phyloP scores from a whole-genome alignment of 148 eudicot genomes.

The Polygonum maritimum region DNA sequence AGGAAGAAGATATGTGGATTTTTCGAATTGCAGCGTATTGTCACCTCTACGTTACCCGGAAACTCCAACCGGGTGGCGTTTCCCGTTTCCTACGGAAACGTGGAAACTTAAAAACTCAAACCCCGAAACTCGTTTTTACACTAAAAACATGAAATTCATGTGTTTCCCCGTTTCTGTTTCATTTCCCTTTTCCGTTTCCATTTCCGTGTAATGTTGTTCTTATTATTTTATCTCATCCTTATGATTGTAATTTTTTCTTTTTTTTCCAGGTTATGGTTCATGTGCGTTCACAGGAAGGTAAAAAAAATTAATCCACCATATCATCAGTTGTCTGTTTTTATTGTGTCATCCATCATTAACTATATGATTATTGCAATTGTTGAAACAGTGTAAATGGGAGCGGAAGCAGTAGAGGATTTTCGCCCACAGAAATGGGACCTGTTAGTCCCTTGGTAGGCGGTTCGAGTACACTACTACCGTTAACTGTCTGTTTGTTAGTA shows the following conservation, averaged over 20 bases:
- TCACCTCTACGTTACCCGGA: too few species aligned
- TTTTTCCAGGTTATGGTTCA: slow-evolving; percentile 68
- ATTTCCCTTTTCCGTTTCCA: too few species aligned
- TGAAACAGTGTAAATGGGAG: slow-evolving; percentile 45
- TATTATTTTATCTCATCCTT: slow-evolving; percentile 14
- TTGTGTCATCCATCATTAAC: background rate
- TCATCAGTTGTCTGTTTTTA: background rate
- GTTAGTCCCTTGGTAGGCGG: slow-evolving; percentile 30
- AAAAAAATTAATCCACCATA: slow-evolving; percentile 18
- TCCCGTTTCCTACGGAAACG: too few species aligned
- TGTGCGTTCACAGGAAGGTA: slow-evolving; percentile 81
- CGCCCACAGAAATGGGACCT: slow-evolving; percentile 59
- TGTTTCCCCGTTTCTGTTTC: too few species aligned
- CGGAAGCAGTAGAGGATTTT: slow-evolving; percentile 16
- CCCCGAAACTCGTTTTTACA: too few species aligned
- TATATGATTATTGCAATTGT: background rate
- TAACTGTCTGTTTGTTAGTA: slow-evolving; percentile 19
- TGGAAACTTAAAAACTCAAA: too few species aligned
- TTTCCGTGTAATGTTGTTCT: background rate
- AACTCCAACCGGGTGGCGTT: too few species aligned
- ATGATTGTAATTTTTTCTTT: background rate
- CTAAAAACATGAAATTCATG: too few species aligned
- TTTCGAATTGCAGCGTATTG: background rate
- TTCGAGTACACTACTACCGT: slow-evolving; percentile 23
- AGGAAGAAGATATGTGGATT: background rate